These are phyloP conservation scores for Spizellomyces punctatus DNA, from an alignment of 192 early-diverging fungal species.

Conservation along the genomic window DNA sequence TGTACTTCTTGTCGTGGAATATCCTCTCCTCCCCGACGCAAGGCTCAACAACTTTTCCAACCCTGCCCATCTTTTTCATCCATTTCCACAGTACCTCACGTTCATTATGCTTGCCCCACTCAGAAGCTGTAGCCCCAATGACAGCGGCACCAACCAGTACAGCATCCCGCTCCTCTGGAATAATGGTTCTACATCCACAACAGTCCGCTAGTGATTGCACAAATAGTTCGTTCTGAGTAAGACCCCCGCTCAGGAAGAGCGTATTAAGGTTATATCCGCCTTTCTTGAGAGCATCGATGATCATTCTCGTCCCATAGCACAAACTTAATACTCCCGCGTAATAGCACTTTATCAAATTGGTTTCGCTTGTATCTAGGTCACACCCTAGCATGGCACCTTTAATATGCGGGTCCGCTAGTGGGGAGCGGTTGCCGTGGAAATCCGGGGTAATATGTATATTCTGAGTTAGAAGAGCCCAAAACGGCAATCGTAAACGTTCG, in stretches of 20 bases:
- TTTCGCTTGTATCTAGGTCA: constrained; percentile 27
- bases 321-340: constrained; percentile 62
- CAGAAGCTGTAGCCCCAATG: constrained; percentile 60
- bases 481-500: constrained; percentile 14
- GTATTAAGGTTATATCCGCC: constrained; percentile 58
- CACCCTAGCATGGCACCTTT: constrained; percentile 62
- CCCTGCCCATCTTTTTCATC: constrained; percentile 54
- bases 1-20: constrained; percentile 57
- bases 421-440: constrained; percentile 76
- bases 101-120: constrained; percentile 6
- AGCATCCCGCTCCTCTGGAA: constrained; percentile 60
- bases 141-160: constrained; percentile 72
- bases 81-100: constrained; percentile 48
- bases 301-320: constrained; percentile 66
- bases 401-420: constrained; percentile 64
- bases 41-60: constrained; percentile 53
- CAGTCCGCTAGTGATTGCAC: constrained; percentile 65
- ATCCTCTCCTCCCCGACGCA: constrained; percentile 23
- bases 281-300: constrained; percentile 54
- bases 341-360: constrained; percentile 58
- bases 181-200: constrained; percentile 49
- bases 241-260: constrained; percentile 68
- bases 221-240: constrained; percentile 63
- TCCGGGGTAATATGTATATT: constrained; percentile 73
- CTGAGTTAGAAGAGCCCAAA: constrained; percentile 22